Base-by-base conservation (phyloP, 108 stramenopile species). In the Asterionellopsis glacialis region DNA sequence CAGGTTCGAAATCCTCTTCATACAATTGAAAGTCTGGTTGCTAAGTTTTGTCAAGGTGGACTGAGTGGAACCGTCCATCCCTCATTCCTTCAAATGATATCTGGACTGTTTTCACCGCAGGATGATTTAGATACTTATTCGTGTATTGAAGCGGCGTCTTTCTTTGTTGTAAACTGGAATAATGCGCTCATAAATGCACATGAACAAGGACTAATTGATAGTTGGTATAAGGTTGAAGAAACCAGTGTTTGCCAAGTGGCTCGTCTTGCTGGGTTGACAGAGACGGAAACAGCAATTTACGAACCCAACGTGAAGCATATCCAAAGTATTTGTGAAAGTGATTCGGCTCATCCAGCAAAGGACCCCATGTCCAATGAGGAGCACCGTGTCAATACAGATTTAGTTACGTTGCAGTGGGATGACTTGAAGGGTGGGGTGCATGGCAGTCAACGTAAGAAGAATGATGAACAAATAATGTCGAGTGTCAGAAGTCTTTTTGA, bases 1-100 rank as follows among this genome's bases (percentile, higher is more conserved):
- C 81, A 82, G 50, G 77, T 79, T 13, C 74, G 77, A 21, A 63
- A 82, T 41, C 81, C 81, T 15, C 49, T 82, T 23, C 41, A 63
- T 11, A 72, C 67, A 0, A 49, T 79, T 25, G 81, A 79, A 51
- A 61, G 59, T 26, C 63, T 82, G 7, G 77, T 76, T n/a, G 56
- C 53, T 19, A 68, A 73, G 50, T 76, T 79, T 64, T 82, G 81
- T 45, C 27, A 70, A 10, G 68, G 68, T 28, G 77, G 73, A 3
- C 10, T 62, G 50, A 64, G 69, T 33, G 77, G 77, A 19, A 47
- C 60, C 9, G 75, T 79, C 11, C 51, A 65, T 14, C 51, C 50
- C 22, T 47, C 67, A 21, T 76, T 69, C 61, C 51, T 69, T 41
- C 52, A 41, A 51, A 68, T 62, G 58, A 58, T 70, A 11, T 51